A percentile compares a stretch with the other conserved stretches of the same genome.
Evolutionary conservation across 2,329 filamentous ascomycete genomes (phyloP).

Genomic region (Rutstroemia sp.): DNA sequence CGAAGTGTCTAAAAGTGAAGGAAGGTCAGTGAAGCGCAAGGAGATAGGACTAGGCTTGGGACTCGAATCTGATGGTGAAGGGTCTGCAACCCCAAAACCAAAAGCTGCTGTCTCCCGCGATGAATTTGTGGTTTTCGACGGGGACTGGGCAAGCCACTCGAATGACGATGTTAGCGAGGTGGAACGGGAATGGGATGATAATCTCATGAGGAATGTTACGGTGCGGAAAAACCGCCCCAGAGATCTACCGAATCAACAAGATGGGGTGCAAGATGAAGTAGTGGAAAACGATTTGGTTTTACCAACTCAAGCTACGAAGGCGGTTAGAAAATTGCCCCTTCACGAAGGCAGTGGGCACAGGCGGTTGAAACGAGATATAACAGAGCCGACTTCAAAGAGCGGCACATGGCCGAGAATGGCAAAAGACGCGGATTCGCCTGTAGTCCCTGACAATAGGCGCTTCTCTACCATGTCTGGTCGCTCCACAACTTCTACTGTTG

Average conservation of each 20-base stretch:
- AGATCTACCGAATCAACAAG: conserved; percentile 15
- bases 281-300: conserved; percentile 41
- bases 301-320: conserved; percentile 46
- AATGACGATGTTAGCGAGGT: conserved; percentile 34
- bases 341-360: conserved; percentile 24
- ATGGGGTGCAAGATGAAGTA: conserved; percentile 34
- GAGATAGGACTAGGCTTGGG: conserved; percentile 29
- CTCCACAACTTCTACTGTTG: conserved; percentile 49
- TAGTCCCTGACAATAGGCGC: conserved; percentile 35
- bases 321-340: conserved; percentile 21
- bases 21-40: conserved; percentile 16
- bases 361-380: conserved; percentile 17
- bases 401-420: conserved; percentile 12
- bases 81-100: conserved; percentile 26
- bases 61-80: conserved; percentile 34
- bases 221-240: conserved; percentile 36
- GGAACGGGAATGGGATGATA: conserved; percentile 48
- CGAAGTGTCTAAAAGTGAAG: conserved; percentile 14
- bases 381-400: not conserved
- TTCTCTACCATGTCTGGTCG: conserved; percentile 47
- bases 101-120: conserved; percentile 32
- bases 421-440: conserved; percentile 20
- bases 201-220: conserved; percentile 45
- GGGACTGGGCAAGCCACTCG: conserved; percentile 43
- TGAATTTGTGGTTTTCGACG: conserved; percentile 50